Conservation (phyloP, 495 filamentous ascomycete genomes). For the Neurospora sp. region DNA sequence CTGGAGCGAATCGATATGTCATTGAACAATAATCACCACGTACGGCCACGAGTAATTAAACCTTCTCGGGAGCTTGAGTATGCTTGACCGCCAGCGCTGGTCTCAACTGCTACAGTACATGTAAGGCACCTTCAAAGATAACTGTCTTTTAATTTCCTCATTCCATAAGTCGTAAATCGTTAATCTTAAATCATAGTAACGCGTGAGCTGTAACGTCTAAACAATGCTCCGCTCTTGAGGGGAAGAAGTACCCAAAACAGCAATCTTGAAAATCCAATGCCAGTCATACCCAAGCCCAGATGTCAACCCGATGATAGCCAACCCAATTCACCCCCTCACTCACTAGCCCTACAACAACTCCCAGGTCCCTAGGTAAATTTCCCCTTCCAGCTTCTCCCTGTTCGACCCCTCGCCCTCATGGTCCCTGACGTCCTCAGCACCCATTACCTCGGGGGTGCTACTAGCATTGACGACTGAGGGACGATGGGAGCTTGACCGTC, state of each 20-base stretch:
- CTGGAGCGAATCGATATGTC: not conserved
- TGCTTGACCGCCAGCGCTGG: not conserved
- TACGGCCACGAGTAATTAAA: not conserved
- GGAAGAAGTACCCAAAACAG: not conserved
- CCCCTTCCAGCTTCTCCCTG: too few relatives aligned
- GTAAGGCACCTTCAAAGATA: not conserved
- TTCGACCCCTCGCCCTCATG: too few relatives aligned
- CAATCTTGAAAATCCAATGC: not conserved
- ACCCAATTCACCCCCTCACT: not conserved
- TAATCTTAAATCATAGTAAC: not conserved
- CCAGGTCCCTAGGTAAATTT: too few relatives aligned
- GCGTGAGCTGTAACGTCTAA: not conserved
- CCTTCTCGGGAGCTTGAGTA: not conserved
- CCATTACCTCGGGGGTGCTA: not conserved
- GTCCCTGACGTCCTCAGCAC: too few relatives aligned
- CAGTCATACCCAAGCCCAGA: not conserved
- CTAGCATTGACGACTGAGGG: not conserved
- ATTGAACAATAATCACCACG: not conserved
- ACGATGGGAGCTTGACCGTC: too few relatives aligned
- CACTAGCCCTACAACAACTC: too few relatives aligned
- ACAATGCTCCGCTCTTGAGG: not conserved
- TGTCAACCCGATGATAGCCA: not conserved
- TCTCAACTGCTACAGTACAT: not conserved
- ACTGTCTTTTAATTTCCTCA: too few relatives aligned
- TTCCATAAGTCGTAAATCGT: not conserved